Evolutionary conservation across 768 basidiomycete species (phyloP).

Genomic region (Scleroderma bovista): DNA sequence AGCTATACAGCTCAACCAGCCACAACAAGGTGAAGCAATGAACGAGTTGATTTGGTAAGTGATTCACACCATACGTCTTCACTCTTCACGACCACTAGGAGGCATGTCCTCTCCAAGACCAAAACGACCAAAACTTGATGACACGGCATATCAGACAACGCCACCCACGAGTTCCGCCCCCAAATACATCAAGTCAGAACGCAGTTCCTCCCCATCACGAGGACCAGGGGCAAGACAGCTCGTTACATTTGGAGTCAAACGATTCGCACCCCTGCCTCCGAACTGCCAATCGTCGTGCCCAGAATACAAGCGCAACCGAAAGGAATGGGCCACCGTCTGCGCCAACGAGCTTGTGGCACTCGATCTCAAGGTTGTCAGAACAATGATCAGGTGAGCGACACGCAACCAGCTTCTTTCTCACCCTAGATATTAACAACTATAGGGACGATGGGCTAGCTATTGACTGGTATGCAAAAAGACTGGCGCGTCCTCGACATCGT

Average conservation of each 20-base stretch:
- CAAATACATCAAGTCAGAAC: conserved; percentile 18
- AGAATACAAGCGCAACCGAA: conserved; percentile 16
- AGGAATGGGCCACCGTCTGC: conserved; percentile 16
- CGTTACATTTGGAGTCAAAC: conserved; percentile 22
- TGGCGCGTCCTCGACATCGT: not conserved
- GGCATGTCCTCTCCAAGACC: not conserved
- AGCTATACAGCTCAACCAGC: too few relatives aligned
- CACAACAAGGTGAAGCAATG: too few relatives aligned
- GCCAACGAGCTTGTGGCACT: conserved; percentile 14
- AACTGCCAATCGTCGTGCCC: conserved; percentile 18
- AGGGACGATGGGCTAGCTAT: conserved; percentile 28
- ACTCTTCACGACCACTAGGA: too few relatives aligned
- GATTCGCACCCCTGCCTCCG: conserved; percentile 22
- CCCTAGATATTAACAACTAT: not conserved
- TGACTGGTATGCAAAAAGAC: conserved; percentile 20
- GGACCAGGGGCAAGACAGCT: conserved; percentile 10
- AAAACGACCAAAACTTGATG: conserved; percentile 13
- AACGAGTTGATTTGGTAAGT: too few relatives aligned
- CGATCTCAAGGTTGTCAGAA: conserved; percentile 19
- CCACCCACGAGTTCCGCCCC: too few relatives aligned
- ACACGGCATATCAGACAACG: too few relatives aligned
- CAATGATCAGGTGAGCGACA: conserved; percentile 22
- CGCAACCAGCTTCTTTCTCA: not conserved
- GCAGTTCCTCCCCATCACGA: conserved; percentile 9
- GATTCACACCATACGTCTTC: too few relatives aligned